Evolutionary conservation across 116 monocot genomes (phyloP), one percentile per base, ranked within the genome.

Genomic region (Zostera marina): DNA sequence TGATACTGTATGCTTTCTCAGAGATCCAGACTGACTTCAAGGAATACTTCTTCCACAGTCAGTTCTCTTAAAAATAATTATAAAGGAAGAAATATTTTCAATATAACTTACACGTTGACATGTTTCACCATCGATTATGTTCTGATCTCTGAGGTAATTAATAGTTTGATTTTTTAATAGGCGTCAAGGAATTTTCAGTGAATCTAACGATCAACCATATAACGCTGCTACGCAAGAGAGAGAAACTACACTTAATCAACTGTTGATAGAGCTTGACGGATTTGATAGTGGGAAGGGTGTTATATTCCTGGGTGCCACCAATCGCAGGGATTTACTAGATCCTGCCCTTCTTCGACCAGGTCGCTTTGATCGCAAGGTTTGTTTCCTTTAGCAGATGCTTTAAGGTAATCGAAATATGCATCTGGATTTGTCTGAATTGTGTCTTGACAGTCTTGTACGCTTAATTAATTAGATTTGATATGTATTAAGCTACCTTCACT

Each of bases 211-310:
- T 49, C 59, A 78, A 38, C 63, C 80, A 9, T 88, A 83, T 51
- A 83, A 88, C 80, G 83, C 88, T 66, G 88, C 83, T 57, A 88
- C 88, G 54, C 88, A 88, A 73, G 88, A 88, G 69, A 74, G 88
- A 48, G 88, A 88, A 54, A 88, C 88, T 65, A 88, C 88, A 43
- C 83, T 88, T 41, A 88, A 88, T 64, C 88, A 88, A 63, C 80
- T 88, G 11, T 47, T 88, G 62, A 88, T 88, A 70, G 88, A 88
- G 68, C 82, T 88, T 63, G 88, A 88, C 75, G 88, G 88, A 13
- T 88, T 88, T 83, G 88, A 88, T 71, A 88, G 83, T 53, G 88
- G 88, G 63, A 88, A 88, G 56, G 88, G 88, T 63, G 88, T 88
- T 41, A 88, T 88, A 64, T 88, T 88, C 52, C 70, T 88, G 74